Base-by-base conservation (phyloP, 108 stramenopile genomes). In the Poteriospumella lacustris region DNA sequence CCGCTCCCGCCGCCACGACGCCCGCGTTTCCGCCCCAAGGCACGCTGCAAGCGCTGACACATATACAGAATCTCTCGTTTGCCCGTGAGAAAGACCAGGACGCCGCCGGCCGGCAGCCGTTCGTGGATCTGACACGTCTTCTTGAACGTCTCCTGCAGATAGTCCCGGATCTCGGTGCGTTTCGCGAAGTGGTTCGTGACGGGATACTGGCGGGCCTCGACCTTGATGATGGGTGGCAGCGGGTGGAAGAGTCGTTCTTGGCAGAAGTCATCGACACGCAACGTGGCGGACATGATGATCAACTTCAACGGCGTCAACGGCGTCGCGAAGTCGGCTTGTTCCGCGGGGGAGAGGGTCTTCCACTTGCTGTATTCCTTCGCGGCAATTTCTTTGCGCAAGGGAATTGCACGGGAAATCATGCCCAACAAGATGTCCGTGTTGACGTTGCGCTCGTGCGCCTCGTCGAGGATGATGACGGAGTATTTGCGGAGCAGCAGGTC, bases 71-170 rank as follows among this genome's bases (percentile, higher is more conserved):
- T 95, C 84, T 98, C 97, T 52, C 89, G 83, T 73, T 94, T 92
- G 39, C 97, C 97, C 2, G 97, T 97, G 24, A 98, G 81, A 77
- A 98, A 98, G 0, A 97, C 92, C n/a, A 98, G 90, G 67, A 97
- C 90, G 0, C 93, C 96, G 36, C 95, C 95, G 5, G 79, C 83
- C 0, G 95, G 95, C 43, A 96, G 82, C 75, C 91, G 91, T 38
- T 89, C 77, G 82, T 98, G 95, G 58, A 98, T 93, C 60, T 88
- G 89, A 75, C 92, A 87, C 40, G 90, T 83, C 79, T 95, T 96
- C 19, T 88, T 83, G 77, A 87, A 76, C 12, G 85, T 75, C 79
- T 42, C 86, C 29, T 43, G 76, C 19, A 83, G 88, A 80, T 98
- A 98, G 84, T 95, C 86, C 40, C 91, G 90, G 68, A 96, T 78